Evolutionary conservation across 192 early-diverging fungal species (phyloP), one percentile per base, ranked within the genome.

Genomic region (Jimgerdemannia flammicorona): DNA sequence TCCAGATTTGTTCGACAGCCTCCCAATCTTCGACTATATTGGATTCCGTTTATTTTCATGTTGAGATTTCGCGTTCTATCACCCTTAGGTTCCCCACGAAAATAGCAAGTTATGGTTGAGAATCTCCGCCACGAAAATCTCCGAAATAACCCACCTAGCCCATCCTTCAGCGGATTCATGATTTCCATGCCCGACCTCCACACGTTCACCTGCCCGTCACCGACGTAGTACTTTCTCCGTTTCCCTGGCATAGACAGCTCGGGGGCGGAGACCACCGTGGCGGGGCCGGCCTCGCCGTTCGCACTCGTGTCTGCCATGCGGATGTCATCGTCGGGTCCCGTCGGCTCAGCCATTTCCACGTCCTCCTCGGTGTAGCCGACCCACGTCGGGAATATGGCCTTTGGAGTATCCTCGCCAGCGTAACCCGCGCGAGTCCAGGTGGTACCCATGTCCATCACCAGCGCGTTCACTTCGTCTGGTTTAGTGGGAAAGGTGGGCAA

Each of bases 351-450:
- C 44, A 65, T 67, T n/a, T 75, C 71, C 63, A 71, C 83, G n/a
- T 74, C 78, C 14, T 78, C 77, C 69, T 88, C 87, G 43, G 89
- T 75, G 74, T 89, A 89, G 6, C 96, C 97, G 11, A 92, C 89
- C 14, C 81, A 87, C 3, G 95, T 93, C 3, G 96, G 94, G 71
- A 95, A 95, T 40, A 96, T 92, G 0, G 89, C 92, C 74, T 91
- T 91, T 7, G 98, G 98, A 43, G 90, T 87, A 83, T 99, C 97
- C 77, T 99, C 97, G 72, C 98, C 98, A n/a, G 96, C 95, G 83
- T 93, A 98, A 70, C 98, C 98, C 29, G 95, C 96, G 69, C 94
- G 94, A 44, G 92, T 93, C 83, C 89, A 92, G 64, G 90, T 88
- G 74, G 92, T 90, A 63, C 98, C 98, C 64, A 98, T 85, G 76